Conservation (phyloP, 225 moss, liverwort and hornwort species). For the Pseudoscleropodium purum region DNA sequence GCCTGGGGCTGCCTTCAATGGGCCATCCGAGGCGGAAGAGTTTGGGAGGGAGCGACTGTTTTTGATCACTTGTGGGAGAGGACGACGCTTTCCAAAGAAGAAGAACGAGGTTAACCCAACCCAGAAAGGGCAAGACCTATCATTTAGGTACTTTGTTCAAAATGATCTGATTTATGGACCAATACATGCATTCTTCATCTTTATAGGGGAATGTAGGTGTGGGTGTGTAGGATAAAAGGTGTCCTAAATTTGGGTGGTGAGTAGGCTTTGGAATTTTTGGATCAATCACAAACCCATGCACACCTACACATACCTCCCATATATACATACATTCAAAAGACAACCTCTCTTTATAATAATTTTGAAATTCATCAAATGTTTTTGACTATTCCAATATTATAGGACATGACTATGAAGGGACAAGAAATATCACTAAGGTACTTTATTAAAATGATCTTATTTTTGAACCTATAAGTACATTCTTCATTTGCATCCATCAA, state of each 20-base stretch:
- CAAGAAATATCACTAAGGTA: background rate
- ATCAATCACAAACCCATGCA: accelerated
- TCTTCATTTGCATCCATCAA: background rate
- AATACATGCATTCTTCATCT: background rate
- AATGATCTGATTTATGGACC: accelerated
- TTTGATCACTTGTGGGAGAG: background rate
- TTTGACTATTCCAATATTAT: accelerated
- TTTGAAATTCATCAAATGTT: background rate
- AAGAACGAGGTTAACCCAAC: too few relatives aligned
- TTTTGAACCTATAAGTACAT: background rate
- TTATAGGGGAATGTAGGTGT: accelerated
- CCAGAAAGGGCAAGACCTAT: background rate
- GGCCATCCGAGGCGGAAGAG: background rate
- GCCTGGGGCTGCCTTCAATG: background rate
- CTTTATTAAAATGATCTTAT: too few relatives aligned
- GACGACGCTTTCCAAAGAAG: too few relatives aligned
- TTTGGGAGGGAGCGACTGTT: background rate
- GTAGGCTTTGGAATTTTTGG: background rate
- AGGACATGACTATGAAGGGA: background rate
- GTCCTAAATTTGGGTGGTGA: accelerated
- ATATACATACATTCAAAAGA: background rate
- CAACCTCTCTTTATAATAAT: background rate
- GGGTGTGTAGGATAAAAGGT: accelerated
- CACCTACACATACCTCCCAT: too few relatives aligned
- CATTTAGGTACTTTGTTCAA: background rate